Conservation (phyloP, 2,329 filamentous ascomycete species). For the Trichoderma sp. region DNA sequence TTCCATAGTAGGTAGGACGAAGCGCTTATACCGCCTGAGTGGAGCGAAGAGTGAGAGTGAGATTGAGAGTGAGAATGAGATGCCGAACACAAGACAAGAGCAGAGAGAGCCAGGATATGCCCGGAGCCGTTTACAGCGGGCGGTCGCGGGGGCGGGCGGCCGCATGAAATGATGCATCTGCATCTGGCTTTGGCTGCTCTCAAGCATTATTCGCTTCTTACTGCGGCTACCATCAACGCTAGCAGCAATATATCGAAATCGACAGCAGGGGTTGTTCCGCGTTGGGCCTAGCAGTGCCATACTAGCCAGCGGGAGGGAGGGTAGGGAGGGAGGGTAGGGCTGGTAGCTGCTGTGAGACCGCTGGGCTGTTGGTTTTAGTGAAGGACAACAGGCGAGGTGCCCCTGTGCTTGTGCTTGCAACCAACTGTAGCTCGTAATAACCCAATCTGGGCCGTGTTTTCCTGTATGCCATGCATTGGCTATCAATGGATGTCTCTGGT, state of each 20-base stretch:
- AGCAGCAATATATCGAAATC: slow-evolving; percentile 5
- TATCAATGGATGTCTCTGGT: too few species aligned
- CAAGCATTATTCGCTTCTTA: neutral
- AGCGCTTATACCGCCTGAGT: neutral
- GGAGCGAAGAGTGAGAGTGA: neutral
- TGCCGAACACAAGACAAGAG: neutral
- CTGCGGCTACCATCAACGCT: neutral
- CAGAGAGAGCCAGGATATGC: neutral
- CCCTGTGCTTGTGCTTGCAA: neutral
- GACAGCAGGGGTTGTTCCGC: neutral
- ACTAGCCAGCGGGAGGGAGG: neutral
- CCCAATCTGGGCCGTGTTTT: neutral
- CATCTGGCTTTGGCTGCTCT: neutral
- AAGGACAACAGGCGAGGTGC: neutral
- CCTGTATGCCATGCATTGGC: neutral
- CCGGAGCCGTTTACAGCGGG: neutral
- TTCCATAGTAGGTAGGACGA: neutral
- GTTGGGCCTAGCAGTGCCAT: neutral
- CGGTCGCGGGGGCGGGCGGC: neutral
- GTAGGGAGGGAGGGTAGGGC: neutral
- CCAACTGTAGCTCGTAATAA: neutral
- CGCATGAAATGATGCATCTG: slow-evolving; percentile 1
- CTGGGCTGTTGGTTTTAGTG: neutral
- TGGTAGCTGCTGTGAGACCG: neutral
- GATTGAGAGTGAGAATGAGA: neutral